Evolutionary conservation across 768 basidiomycete genomes (phyloP).

Genomic region (Pleurotus salmoneostramineus): DNA sequence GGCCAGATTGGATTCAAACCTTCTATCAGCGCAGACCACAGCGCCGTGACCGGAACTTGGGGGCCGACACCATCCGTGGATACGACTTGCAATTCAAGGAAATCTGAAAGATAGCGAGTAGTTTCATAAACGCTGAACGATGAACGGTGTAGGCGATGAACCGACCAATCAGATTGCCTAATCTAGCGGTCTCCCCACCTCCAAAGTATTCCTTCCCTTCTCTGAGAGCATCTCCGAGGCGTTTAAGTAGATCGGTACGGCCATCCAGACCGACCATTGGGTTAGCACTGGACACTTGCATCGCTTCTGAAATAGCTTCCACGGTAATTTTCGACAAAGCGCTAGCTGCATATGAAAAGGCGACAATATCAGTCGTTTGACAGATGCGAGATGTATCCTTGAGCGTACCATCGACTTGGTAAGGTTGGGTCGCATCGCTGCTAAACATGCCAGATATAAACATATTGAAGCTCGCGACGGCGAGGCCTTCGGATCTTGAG

Average conservation of each 20-base stretch:
- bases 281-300: constrained; percentile 79
- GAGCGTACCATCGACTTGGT: constrained; percentile 71
- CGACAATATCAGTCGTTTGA: not conserved
- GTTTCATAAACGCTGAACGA: not conserved
- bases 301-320: constrained; percentile 54
- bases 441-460: constrained; percentile 84
- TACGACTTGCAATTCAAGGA: constrained; percentile 55
- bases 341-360: constrained; percentile 41
- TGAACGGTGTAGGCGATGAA: not conserved
- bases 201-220: constrained; percentile 71
- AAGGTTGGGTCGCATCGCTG: constrained; percentile 52
- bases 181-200: constrained; percentile 48
- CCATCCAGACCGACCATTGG: constrained; percentile 92
- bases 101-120: constrained; percentile 41
- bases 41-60: constrained; percentile 63
- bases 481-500: constrained; percentile 76
- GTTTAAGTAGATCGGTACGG: constrained; percentile 70
- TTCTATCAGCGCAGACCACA: constrained; percentile 82
- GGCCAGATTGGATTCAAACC: constrained; percentile 92
- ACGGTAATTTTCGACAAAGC: constrained; percentile 65
- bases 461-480: constrained; percentile 89
- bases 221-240: constrained; percentile 68
- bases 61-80: constrained; percentile 29
- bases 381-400: constrained; percentile 16
- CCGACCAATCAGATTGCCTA: constrained; percentile 79